These are phyloP conservation scores for Anthostomella pinea DNA, from an alignment of 2,329 filamentous ascomycete species.

Conservation along the genomic window DNA sequence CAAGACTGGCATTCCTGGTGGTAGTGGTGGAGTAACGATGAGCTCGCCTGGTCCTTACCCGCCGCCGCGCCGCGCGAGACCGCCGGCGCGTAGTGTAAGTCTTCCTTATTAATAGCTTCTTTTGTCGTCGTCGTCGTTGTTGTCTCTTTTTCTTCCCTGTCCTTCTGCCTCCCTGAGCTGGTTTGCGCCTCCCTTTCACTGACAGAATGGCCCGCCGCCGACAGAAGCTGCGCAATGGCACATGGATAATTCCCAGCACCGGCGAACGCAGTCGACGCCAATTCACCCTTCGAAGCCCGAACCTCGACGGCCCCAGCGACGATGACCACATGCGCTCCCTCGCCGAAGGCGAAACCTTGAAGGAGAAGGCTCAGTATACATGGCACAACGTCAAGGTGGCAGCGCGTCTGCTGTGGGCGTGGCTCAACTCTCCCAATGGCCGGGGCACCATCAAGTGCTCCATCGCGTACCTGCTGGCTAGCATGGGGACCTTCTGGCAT, in stretches of 20 bases:
- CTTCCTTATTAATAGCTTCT: slow-evolving; percentile 3
- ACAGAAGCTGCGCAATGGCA: slow-evolving; percentile 77
- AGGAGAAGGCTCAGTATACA: slow-evolving; percentile 34
- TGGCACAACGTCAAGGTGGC: slow-evolving; percentile 38
- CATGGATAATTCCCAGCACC: slow-evolving; percentile 81
- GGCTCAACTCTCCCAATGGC: slow-evolving; percentile 69
- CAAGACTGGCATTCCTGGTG: slow-evolving; percentile 7
- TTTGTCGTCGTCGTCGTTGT: slow-evolving; percentile 2
- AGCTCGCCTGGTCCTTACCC: slow-evolving; percentile 7
- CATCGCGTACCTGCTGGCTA: slow-evolving; percentile 82
- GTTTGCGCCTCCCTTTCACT: slow-evolving; percentile 21
- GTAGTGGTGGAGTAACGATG: slow-evolving; percentile 13
- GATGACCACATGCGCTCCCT: slow-evolving; percentile 33
- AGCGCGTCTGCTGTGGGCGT: slow-evolving; percentile 48
- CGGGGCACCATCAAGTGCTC: slow-evolving; percentile 87
- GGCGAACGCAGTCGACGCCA: slow-evolving; percentile 79
- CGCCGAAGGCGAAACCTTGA: slow-evolving; percentile 33
- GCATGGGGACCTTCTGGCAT: slow-evolving; percentile 79
- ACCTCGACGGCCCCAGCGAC: slow-evolving; percentile 36
- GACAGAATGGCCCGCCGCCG: slow-evolving; percentile 49
- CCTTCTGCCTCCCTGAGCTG: slow-evolving; percentile 1
- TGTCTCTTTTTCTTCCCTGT: slow-evolving; percentile 3
- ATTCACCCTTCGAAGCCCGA: slow-evolving; percentile 65
- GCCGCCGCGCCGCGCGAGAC: slow-evolving; percentile 19
- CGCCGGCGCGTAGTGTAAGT: slow-evolving; percentile 25